A percentile compares a stretch with the other conserved stretches of the same genome.
Conservation (phyloP, 148 eudicot genomes). For the Vaccinium macrocarpon region DNA sequence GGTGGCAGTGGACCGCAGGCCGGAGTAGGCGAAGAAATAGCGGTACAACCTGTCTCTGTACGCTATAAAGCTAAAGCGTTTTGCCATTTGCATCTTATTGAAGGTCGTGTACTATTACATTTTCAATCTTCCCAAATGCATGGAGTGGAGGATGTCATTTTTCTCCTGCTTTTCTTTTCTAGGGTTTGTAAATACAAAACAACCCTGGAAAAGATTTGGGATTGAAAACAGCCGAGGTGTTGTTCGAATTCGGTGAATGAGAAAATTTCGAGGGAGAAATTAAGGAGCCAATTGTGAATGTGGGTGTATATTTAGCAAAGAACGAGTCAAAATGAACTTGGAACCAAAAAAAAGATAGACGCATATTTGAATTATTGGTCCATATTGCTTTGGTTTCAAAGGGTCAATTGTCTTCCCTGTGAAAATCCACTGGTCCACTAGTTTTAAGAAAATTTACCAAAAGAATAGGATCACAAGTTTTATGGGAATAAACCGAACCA, state of each 20-base stretch:
- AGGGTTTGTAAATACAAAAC: neutral
- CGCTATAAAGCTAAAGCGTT: constrained; percentile 65
- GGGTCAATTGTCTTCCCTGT: neutral
- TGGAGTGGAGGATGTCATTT: neutral
- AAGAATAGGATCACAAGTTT: constrained; percentile 5
- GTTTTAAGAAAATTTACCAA: neutral
- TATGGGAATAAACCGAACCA: neutral
- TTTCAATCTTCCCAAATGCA: neutral
- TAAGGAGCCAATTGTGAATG: neutral
- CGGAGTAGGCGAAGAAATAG: constrained; percentile 43
- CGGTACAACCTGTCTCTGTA: constrained; percentile 60
- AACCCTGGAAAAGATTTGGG: neutral
- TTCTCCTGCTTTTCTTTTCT: neutral
- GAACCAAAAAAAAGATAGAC: neutral
- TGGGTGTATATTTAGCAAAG: neutral
- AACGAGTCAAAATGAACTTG: neutral
- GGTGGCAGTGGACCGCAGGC: constrained; percentile 52
- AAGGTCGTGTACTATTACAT: neutral
- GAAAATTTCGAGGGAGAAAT: neutral
- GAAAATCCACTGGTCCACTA: neutral
- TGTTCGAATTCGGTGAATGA: neutral
- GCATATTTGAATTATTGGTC: neutral
- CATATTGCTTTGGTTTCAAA: neutral
- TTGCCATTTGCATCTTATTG: constrained; percentile 11
- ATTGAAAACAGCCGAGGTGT: neutral